Evolutionary conservation across 2,329 filamentous ascomycete genomes (phyloP).

Genomic region (Stachybotrys echinatus): DNA sequence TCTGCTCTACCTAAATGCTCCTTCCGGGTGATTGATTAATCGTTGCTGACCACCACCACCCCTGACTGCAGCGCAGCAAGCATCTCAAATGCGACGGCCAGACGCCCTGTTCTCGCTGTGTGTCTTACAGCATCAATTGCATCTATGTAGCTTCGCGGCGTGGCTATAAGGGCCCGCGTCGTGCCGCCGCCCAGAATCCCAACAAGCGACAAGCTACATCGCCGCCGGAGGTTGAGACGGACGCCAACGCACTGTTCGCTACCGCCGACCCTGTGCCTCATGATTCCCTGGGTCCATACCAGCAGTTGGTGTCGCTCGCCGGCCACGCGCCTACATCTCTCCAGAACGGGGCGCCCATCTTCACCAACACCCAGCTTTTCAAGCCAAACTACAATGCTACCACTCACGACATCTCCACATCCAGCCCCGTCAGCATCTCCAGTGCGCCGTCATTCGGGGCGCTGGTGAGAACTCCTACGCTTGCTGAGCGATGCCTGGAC

Average conservation of each 20-base stretch:
- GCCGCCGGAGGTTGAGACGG: constrained; percentile 15
- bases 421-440: background rate
- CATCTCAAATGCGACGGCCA: constrained; percentile 74
- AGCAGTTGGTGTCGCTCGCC: background rate
- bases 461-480: constrained; percentile 19
- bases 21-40: background rate
- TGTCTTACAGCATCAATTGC: constrained; percentile 53
- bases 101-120: constrained; percentile 65
- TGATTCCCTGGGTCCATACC: background rate
- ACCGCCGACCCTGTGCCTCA: constrained; percentile 17
- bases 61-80: constrained; percentile 43
- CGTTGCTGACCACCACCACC: constrained; percentile 5
- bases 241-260: constrained; percentile 38
- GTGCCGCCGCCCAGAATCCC: constrained; percentile 34
- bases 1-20: background rate
- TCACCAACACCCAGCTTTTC: background rate
- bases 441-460: background rate
- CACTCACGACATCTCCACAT: constrained; percentile 5
- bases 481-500: constrained; percentile 49
- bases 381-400: background rate
- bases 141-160: constrained; percentile 69
- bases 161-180: constrained; percentile 60
- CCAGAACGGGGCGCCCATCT: constrained; percentile 8
- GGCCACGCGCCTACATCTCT: constrained; percentile 10
- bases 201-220: constrained; percentile 47